Base-by-base conservation (phyloP, 2,329 filamentous ascomycete genomes). In the Aureobasidium mangrovei region DNA sequence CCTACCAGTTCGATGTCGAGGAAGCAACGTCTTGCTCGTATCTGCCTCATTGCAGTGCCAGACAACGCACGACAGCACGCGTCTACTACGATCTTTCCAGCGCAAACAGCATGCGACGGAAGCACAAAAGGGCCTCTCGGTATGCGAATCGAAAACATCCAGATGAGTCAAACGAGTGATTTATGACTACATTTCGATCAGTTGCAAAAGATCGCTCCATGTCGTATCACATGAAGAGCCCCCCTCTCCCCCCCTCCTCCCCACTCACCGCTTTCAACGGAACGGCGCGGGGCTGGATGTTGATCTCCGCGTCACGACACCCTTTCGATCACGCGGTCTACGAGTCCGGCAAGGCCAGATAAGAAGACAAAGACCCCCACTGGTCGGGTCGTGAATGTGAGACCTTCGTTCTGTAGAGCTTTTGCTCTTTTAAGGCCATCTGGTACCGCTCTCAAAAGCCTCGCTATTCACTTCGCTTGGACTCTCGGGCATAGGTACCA, bases 201-300 rank as follows among this genome's bases (percentile, higher is more conserved):
- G 18, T 18, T 18, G 28, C 7, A 4, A 48, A 24, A 48, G 7
- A 40, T 31, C 26, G 18, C 18, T 18, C 18, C 18, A 40, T 49
- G 46, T 49, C n/a, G 46, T 49, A 36, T 49, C 46, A 49, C 46
- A 49, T 49, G 46, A 18, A 43, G n/a, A n/a, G n/a, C 32, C 35
- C 36, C 3, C 32, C 35, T 32, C 35, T n/a, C n/a, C n/a, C n/a
- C n/a, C n/a, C n/a, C n/a, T n/a, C 35, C 46, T 36, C 39, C 46
- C 28, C 46, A 49, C 18, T 18, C 46, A 49, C 46, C 46, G 46
- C 46, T 40, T 49, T 40, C 35, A 49, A 49, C 46, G 46, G 46
- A 35, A 40, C 40, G 4, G 46, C 46, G 46, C 46, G 46, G 46
- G 46, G 46, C 45, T 47, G 45, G 18, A 7, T 2, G 43, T 39